A percentile compares a stretch with the other conserved stretches of the same genome.
These are phyloP conservation scores for Eutrema heterophyllum DNA, from an alignment of 345 rosid genomes.

Conservation along the genomic window DNA sequence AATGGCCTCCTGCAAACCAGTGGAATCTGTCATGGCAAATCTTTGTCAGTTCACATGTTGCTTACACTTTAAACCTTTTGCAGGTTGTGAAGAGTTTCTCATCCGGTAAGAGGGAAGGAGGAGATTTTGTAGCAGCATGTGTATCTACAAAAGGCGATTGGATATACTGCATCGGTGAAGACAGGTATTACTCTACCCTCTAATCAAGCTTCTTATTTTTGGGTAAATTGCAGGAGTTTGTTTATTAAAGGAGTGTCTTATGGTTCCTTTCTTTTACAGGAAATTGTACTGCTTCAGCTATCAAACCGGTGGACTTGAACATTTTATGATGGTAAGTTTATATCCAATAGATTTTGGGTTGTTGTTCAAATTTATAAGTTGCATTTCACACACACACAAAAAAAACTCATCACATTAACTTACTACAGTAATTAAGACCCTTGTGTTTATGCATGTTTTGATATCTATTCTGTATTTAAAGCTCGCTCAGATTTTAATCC, in stretches of 20 bases:
- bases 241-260: neutral
- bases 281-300: constrained; percentile 90
- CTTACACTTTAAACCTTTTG: constrained; percentile 16
- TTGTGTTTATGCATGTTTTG: neutral
- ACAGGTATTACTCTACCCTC: constrained; percentile 39
- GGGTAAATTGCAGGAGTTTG: neutral
- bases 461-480: neutral
- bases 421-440: neutral
- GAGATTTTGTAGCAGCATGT: constrained; percentile 89
- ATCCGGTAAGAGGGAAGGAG: constrained; percentile 96
- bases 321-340: constrained; percentile 79
- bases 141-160: constrained; percentile 97
- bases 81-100: constrained; percentile 99
- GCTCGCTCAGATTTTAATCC: neutral
- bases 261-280: constrained; percentile 38
- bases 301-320: constrained; percentile 92
- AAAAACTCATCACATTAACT: neutral
- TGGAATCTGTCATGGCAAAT: constrained; percentile 1
- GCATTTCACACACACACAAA: neutral
- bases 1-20: neutral
- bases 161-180: constrained; percentile 97
- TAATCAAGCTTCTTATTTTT: neutral
- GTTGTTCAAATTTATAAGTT: neutral
- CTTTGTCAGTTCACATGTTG: constrained; percentile 14
- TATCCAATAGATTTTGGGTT: neutral